Conservation (phyloP, 805 yeast genomes). For the Metschnikowia bowlesiae region DNA sequence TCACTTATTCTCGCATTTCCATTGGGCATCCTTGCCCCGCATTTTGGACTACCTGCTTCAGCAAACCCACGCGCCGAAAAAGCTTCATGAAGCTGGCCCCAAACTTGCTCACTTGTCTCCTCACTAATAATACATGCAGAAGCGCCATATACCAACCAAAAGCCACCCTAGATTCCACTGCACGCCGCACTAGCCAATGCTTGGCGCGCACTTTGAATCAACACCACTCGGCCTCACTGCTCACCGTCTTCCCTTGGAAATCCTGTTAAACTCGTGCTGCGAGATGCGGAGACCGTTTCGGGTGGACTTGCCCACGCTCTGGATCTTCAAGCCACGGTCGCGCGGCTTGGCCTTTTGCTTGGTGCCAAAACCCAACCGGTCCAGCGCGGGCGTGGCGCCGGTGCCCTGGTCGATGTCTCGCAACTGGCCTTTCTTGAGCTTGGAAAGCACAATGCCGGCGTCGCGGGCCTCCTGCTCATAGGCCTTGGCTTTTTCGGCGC, state of each 20-base stretch:
- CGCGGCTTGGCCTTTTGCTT: conserved; percentile 42
- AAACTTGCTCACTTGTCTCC: no score
- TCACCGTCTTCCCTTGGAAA: conserved; percentile 19
- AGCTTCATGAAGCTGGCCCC: no score
- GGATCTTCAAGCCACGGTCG: conserved; percentile 75
- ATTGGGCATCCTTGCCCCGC: no score
- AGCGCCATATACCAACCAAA: no score
- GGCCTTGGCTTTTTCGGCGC: conserved; percentile 47
- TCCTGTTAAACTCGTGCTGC: conserved; percentile 56
- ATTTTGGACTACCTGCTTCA: no score
- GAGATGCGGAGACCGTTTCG: conserved; percentile 74
- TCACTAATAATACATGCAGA: no score
- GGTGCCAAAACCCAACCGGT: conserved; percentile 46
- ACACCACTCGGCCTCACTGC: not conserved
- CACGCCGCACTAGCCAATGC: no score
- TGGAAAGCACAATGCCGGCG: conserved; percentile 85
- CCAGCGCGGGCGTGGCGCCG: conserved; percentile 48
- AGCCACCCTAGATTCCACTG: no score
- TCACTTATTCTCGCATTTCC: no score
- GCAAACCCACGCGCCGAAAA: no score
- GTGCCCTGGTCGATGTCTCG: conserved; percentile 53
- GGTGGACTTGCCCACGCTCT: conserved; percentile 72
- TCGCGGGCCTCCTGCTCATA: conserved; percentile 77
- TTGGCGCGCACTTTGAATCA: no score
- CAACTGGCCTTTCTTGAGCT: conserved; percentile 61